Base-by-base conservation (phyloP, 139 green algal species). In the Micractinium sp. region DNA sequence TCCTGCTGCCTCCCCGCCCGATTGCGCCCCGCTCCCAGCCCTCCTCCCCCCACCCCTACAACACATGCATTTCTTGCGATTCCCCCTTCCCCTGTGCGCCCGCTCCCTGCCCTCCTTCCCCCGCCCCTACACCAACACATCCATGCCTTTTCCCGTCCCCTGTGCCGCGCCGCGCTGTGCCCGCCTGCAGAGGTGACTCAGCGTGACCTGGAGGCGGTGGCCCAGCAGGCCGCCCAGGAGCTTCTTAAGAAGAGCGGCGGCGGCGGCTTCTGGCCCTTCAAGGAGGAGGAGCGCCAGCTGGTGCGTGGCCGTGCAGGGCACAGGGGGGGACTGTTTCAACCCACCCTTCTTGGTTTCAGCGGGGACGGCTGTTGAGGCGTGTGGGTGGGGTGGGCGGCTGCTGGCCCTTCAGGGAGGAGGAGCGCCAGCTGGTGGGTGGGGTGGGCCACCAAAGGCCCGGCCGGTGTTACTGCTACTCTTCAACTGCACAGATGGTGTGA, bases 131-230 rank as follows among this genome's bases (percentile, higher is more conserved):
- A n/a, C n/a, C n/a, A n/a, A n/a, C n/a, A n/a, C n/a, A n/a, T n/a
- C n/a, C n/a, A n/a, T n/a, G n/a, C n/a, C n/a, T n/a, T n/a, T n/a
- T n/a, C n/a, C n/a, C n/a, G n/a, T n/a, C n/a, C n/a, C n/a, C n/a
- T n/a, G n/a, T n/a, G n/a, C n/a, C n/a, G n/a, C n/a, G n/a, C n/a
- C n/a, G n/a, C n/a, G n/a, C n/a, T n/a, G n/a, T n/a, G n/a, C n/a
- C n/a, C n/a, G 73, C 73, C 29, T 73, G 84, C 84, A 81, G 88
- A 91, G 85, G 82, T 92, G 36, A 90, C 84, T 2, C 66, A 87
- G 82, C 63, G 82, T 22, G 89, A 92, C 84, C 89, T 92, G 73
- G 76, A 92, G 82, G 66, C 41, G 2, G 47, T 92, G 38, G 76
- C 85, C 35, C 89, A 92, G 66, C 61, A 88, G 85, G 86, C 85